Evolutionary conservation across 257 asterid species (phyloP), one percentile per base, ranked within the genome.

Genomic region (Voacanga thouarsii): DNA sequence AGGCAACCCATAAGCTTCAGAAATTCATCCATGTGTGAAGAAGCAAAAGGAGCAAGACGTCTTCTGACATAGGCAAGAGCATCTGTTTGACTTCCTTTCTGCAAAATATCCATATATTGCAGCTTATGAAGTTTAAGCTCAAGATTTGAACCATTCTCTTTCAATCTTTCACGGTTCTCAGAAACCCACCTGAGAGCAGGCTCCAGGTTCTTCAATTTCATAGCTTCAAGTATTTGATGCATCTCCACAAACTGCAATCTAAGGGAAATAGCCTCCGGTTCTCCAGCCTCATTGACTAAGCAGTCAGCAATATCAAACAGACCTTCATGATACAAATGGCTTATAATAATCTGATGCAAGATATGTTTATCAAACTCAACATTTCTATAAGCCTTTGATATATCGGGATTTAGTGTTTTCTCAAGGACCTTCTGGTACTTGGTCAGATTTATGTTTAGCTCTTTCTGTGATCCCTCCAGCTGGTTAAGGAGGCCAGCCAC

Each of bases 181-280:
- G 85, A 77, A 55, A 82, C 84, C 96, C 96, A 91, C 10, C 47
- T 71, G 50, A 86, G 84, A 70, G 92, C 92, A 55, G 92, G 96
- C 44, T 82, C 86, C 33, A 85, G 83, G 80, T 91, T 83, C 75
- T 81, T 76, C 15, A 76, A 79, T 71, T 80, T 84, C 3, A 89
- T 41, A 77, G 91, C 91, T 49, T 87, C 75, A 0, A 89, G 83
- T 51, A 91, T 84, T 47, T 78, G 87, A 64, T 85, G 90, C 78
- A 89, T 79, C 85, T 89, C 89, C 43, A 83, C 79, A 68, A 85
- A 89, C 72, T 84, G 84, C 72, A 80, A 63, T 73, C 88, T 82
- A 69, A 83, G 78, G 68, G 92, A 82, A 53, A 83, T 57, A 72
- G 83, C 82, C 86, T 89, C 90, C 12, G 86, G 85, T 77, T 81